Base-by-base conservation (phyloP, 345 rosid genomes). In the Boechera stricta region DNA sequence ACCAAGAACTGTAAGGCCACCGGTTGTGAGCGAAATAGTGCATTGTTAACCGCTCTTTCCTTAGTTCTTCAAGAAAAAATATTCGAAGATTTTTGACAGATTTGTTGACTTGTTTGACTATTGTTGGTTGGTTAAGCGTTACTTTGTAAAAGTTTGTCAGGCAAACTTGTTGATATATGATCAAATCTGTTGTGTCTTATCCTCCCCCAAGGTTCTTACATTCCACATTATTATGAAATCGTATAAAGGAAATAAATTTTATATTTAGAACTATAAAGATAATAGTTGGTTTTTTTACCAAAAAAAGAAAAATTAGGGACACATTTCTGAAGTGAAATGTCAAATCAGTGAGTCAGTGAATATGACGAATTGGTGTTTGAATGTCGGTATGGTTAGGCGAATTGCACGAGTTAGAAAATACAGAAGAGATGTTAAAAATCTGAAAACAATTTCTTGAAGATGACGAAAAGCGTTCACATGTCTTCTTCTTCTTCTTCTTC, bases 401-500 rank as follows among this genome's bases (percentile, higher is more conserved):
- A 54, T 64, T 5, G 44, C 73, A 68, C 32, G 28, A 39, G 15
- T 11, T 51, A 26, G 28, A 55, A 12, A 53, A 29, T 48, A 3
- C 41, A 29, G 13, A 54, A 41, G 55, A 70, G 56, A 55, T 71
- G 9, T 47, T 9, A 47, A 39, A 58, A 18, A 16, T 15, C 10
- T 18, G 15, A 58, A 68, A 52, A 7, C 16, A 31, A 29, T 77
- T 45, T 16, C 79, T 79, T 79, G 67, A 73, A 79, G 75, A 68
- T 16, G 78, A 79, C 82, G 74, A 68, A 79, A 79, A 79, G 82
- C 15, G 67, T 73, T 74, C 75, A 79, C 75, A 79, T 73, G 79
- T 59, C 78, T 24, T 61, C 68, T 55, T 70, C 81, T 48, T 71
- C 62, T 51, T 36, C 67, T 16, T 59, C 78, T 24, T 61, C 68